Evolutionary conservation across 1,284 basidiomycete species (phyloP), one percentile per base, ranked within the genome.

Genomic region (Rhizopogon parksii): DNA sequence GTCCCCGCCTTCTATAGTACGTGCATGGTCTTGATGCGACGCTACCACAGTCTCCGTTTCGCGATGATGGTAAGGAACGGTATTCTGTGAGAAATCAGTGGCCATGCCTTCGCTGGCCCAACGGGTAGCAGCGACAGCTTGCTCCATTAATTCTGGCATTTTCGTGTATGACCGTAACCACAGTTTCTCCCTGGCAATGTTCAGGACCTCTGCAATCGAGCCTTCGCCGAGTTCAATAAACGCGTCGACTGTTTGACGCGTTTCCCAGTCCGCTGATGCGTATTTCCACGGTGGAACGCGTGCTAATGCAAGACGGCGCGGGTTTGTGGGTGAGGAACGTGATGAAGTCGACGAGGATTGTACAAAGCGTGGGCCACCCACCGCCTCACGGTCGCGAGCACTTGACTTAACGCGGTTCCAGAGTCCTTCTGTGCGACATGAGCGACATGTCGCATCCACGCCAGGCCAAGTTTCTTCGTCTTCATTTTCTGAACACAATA

Each of bases 201-300:
- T 61, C 30, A 87, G 62, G n/a, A 88, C 79, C 42, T 85, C 80
- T 25, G 64, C 59, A 50, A 88, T 75, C 1, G 71, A 75, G n/a
- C 86, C 86, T 56, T 89, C 86, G 2, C 78, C 84, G 15, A 82
- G 69, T 49, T 87, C 85, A 38, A 88, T 65, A 67, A 85, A 88
- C 11, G 75, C 73, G 50, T 84, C 83, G 4, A 88, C 65, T 2
- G 70, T 67, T 57, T 75, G 75, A 42, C 81, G 74, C 39, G 81
- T 79, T 62, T 88, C 84, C 82, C 83, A 86, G 59, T 88, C 85
- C 0, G 67, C 68, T 2, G 63, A 68, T 59, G 65, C 63, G 52
- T 68, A 65, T 53, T 64, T 68, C 17, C 53, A 49, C 0, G 63
- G 66, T 12, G 63, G 60, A 40, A 60, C 54, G 19, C 64, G 66